These are phyloP conservation scores for Fusarium sp. DNA, from an alignment of 2,329 filamentous ascomycete genomes.

Conservation along the genomic window DNA sequence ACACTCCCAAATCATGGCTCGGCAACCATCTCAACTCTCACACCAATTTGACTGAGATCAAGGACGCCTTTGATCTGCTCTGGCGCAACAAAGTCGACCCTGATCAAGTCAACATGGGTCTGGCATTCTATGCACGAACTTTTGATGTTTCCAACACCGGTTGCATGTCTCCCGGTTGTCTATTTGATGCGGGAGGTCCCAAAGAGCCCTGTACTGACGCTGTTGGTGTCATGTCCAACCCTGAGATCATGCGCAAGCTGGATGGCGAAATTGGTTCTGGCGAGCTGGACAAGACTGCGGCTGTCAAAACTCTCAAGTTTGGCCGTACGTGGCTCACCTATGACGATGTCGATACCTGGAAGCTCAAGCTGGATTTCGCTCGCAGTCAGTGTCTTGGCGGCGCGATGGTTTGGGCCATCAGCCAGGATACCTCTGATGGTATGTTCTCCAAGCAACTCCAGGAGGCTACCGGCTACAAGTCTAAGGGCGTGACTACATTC, in stretches of 20 bases:
- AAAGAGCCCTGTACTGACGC: not conserved
- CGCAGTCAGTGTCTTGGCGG: slow-evolving; percentile 25
- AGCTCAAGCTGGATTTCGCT: slow-evolving; percentile 20
- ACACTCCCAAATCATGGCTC: not conserved
- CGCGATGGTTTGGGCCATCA: slow-evolving; percentile 29
- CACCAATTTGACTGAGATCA: slow-evolving; percentile 33
- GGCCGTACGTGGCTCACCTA: slow-evolving; percentile 5
- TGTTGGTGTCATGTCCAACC: not conserved
- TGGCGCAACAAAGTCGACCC: slow-evolving; percentile 14
- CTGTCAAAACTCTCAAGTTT: slow-evolving; percentile 5
- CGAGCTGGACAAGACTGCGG: slow-evolving; percentile 4
- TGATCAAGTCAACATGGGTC: slow-evolving; percentile 20
- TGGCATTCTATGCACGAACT: slow-evolving; percentile 24
- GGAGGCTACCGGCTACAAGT: not conserved
- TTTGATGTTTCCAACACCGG: not conserved
- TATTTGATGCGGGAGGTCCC: not conserved
- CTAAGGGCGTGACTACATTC: not conserved
- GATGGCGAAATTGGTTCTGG: not conserved
- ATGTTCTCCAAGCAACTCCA: slow-evolving; percentile 19
- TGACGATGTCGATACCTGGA: slow-evolving; percentile 14
- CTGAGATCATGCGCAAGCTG: slow-evolving; percentile 5
- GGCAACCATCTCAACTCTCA: slow-evolving; percentile 25
- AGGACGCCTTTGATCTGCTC: slow-evolving; percentile 6
- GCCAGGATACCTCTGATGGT: slow-evolving; percentile 15
- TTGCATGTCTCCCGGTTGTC: slow-evolving; percentile 1